These are phyloP conservation scores for Colletotrichum tropicale DNA, from an alignment of 2,329 filamentous ascomycete genomes.

Conservation along the genomic window DNA sequence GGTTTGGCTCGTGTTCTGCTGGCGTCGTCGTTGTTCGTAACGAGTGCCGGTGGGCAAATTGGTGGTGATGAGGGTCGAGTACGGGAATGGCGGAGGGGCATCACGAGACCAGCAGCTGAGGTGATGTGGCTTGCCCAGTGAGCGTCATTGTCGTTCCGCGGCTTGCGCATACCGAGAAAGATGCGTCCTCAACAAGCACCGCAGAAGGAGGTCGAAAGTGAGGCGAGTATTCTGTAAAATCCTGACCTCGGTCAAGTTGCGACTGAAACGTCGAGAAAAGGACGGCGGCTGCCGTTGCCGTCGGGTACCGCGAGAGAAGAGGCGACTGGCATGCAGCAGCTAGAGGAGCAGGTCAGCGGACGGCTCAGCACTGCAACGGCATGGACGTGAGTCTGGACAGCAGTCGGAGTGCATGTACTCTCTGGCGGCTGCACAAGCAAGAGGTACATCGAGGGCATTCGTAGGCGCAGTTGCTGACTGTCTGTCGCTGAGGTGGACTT, in stretches of 20 bases:
- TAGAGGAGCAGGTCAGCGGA: neutral
- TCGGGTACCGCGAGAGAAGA: neutral
- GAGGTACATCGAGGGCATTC: neutral
- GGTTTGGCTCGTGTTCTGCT: neutral
- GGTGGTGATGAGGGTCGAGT: neutral
- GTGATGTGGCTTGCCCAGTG: neutral
- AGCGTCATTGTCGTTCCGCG: neutral
- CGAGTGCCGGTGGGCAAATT: neutral
- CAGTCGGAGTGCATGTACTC: neutral
- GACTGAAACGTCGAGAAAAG: neutral
- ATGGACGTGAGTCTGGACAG: neutral
- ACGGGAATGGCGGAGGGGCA: neutral
- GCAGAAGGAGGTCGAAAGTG: neutral
- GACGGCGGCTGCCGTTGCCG: neutral
- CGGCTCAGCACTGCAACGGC: neutral
- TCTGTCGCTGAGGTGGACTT: neutral
- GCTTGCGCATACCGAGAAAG: neutral
- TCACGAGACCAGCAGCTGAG: conserved; percentile 1
- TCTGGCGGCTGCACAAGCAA: neutral
- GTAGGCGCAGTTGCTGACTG: neutral
- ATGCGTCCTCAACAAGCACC: neutral
- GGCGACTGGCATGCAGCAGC: neutral
- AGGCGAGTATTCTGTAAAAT: neutral
- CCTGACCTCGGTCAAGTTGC: neutral
- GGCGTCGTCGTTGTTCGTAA: neutral